Conservation (phyloP, 352 stramenopile species). For the Phytopythium litorale region DNA sequence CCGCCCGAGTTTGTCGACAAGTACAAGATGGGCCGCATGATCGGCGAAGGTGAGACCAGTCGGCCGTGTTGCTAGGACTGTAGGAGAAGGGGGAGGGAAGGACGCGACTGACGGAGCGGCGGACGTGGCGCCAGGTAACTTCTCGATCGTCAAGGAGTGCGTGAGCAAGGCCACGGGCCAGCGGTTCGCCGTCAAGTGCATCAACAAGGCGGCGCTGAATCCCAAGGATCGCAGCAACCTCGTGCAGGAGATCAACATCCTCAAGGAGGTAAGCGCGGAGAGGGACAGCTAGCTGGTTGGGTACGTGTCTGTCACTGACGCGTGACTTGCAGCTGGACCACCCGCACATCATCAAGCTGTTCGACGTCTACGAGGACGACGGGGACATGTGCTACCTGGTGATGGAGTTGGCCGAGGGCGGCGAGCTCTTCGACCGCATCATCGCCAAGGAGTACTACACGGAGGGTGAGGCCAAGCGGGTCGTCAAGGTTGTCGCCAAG, state of each 20-base stretch:
- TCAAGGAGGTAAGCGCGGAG: slow-evolving; percentile 34
- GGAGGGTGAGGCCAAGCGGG: slow-evolving; percentile 80
- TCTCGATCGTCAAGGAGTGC: slow-evolving; percentile 82
- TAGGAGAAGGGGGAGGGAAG: neutral
- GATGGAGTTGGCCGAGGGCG: slow-evolving; percentile 86
- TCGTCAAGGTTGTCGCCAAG: slow-evolving; percentile 84
- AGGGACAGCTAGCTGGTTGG: too few species aligned
- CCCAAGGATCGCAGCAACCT: slow-evolving; percentile 79
- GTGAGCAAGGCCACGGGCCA: slow-evolving; percentile 40
- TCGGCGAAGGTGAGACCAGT: slow-evolving; percentile 49
- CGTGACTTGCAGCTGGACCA: slow-evolving; percentile 52
- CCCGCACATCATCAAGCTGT: slow-evolving; percentile 87
- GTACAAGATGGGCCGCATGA: slow-evolving; percentile 73
- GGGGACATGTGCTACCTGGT: slow-evolving; percentile 80
- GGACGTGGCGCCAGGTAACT: slow-evolving; percentile 49
- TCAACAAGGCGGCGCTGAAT: slow-evolving; percentile 77
- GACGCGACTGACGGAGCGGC: neutral
- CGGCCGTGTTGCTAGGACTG: neutral
- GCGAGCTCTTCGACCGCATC: slow-evolving; percentile 93
- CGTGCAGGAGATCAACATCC: slow-evolving; percentile 79
- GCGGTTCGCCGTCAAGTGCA: slow-evolving; percentile 79
- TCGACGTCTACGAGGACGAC: slow-evolving; percentile 80
- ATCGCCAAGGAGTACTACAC: slow-evolving; percentile 92
- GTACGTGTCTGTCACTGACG: neutral
- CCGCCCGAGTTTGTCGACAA: slow-evolving; percentile 60